Percentiles rank a stretch among this genome's conserved stretches.
Evolutionary conservation across 2,329 filamentous ascomycete genomes (phyloP).

Genomic region (Sarocladium kiliense): DNA sequence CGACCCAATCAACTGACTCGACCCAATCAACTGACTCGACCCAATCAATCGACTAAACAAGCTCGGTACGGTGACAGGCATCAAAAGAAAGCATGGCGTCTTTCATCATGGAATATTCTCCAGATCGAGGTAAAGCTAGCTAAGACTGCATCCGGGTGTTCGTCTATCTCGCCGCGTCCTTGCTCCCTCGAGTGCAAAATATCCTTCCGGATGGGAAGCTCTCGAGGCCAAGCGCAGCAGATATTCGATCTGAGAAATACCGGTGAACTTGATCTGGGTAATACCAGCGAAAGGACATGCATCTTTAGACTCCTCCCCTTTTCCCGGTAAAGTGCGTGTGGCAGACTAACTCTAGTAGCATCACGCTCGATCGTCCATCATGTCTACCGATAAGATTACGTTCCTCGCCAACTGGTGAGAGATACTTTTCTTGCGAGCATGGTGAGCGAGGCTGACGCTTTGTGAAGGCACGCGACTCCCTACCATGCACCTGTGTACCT

Average conservation of each 20-base stretch:
- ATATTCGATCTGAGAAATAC: conserved; percentile 66
- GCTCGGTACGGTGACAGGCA: neutral
- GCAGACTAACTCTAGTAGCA: conserved; percentile 44
- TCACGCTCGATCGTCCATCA: conserved; percentile 41
- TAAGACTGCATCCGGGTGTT: conserved; percentile 28
- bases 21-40: too few species aligned
- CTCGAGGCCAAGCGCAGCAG: conserved; percentile 20
- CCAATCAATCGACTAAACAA: neutral
- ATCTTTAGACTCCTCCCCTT: conserved; percentile 46
- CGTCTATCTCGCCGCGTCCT: neutral
- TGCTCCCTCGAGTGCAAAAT: neutral
- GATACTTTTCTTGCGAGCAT: too few species aligned
- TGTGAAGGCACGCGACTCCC: conserved; percentile 67
- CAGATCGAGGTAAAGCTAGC: conserved; percentile 36
- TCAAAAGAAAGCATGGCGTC: neutral
- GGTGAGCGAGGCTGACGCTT: neutral
- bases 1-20: too few species aligned
- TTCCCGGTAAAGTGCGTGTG: conserved; percentile 20
- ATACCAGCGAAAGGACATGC: conserved; percentile 86
- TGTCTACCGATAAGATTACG: conserved; percentile 81
- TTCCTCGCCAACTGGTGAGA: conserved; percentile 77
- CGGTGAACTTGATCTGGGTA: conserved; percentile 82
- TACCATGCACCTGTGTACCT: conserved; percentile 77
- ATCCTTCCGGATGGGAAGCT: neutral
- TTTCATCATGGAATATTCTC: conserved; percentile 27